Base-by-base conservation (phyloP, 2,329 filamentous ascomycete species). In the Eutypa lata region DNA sequence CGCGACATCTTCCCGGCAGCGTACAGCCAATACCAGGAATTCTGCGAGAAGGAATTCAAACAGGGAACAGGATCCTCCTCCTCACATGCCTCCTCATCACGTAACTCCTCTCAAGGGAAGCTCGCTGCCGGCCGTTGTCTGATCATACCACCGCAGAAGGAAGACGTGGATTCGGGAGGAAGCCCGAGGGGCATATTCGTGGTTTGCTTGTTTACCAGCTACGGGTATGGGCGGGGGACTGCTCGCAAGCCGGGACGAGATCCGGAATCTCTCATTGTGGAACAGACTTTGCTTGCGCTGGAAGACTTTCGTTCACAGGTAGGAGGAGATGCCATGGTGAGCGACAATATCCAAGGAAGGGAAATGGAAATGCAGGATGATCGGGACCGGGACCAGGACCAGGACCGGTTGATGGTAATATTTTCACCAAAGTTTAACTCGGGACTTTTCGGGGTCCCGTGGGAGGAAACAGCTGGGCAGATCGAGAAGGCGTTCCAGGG, bases 401-500 rank as follows among this genome's bases (percentile, higher is more conserved):
- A 26, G 13, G 19, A 26, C 24, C 21, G 48, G 44, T 40, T 21
- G 26, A 28, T 47, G 10, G 49, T 52, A 7, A 33, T 63, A 10
- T 64, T 58, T 46, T 65, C 61, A 42, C 57, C 60, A 10, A 53
- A 48, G 50, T 59, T 65, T 52, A 65, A 62, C 33, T 59, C 62
- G 16, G 61, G 60, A 10, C 50, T 53, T 5, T 62, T 62, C 48
- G 52, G 51, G 37, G 59, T 64, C 16, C 57, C 56, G 22, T 64
- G 59, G 62, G 54, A 54, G 21, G 52, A 46, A 42, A 65, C 60
- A 10, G 47, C 53, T 31, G 35, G 24, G 10, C 38, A 46, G 26
- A 47, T 51, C 37, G 19, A 28, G 33, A 31, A 68, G 62, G 52
- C 70, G 68, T 53, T 74, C 70, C 53, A 76, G 63, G 44, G 73